Percentiles rank a stretch among this genome's conserved stretches.
These are phyloP conservation scores for Daedaleopsis nitida DNA, from an alignment of 768 basidiomycete genomes.

Conservation along the genomic window DNA sequence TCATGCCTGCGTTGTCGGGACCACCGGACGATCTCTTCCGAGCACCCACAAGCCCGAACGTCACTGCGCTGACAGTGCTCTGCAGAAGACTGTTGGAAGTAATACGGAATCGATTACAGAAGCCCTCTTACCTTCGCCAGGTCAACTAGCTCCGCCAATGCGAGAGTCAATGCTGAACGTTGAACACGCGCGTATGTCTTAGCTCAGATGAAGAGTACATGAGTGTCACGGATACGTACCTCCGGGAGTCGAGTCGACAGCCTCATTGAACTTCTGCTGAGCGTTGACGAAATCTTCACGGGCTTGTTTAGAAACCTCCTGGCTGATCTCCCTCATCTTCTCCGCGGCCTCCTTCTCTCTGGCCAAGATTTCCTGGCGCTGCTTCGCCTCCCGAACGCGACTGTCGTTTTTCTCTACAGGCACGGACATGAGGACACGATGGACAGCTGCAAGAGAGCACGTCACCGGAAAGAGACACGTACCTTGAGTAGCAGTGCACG, in stretches of 20 bases:
- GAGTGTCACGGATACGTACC: background rate
- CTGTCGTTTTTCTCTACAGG: background rate
- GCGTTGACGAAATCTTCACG: background rate
- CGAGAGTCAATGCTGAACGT: background rate
- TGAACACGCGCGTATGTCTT: background rate
- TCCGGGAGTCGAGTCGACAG: background rate
- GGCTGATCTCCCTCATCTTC: slow-evolving; percentile 4
- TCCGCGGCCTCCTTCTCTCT: background rate
- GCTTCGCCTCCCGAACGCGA: background rate
- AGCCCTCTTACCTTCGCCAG: background rate
- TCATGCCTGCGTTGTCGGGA: too few relatives aligned
- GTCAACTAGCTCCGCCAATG: background rate
- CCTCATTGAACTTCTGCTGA: background rate
- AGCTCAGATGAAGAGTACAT: background rate
- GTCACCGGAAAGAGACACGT: background rate
- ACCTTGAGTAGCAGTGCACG: slow-evolving; percentile 4
- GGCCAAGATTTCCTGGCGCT: background rate
- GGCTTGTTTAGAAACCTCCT: background rate
- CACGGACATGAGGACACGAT: too few relatives aligned
- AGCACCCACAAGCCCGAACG: background rate
- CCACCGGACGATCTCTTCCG: background rate
- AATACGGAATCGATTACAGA: background rate
- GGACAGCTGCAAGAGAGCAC: too few relatives aligned
- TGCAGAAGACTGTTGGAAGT: background rate
- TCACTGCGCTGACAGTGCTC: background rate